Percentiles rank a stretch among this genome's conserved stretches.
Evolutionary conservation across 1,284 basidiomycete species (phyloP).

Genomic region (Leccinum subspadiceum): DNA sequence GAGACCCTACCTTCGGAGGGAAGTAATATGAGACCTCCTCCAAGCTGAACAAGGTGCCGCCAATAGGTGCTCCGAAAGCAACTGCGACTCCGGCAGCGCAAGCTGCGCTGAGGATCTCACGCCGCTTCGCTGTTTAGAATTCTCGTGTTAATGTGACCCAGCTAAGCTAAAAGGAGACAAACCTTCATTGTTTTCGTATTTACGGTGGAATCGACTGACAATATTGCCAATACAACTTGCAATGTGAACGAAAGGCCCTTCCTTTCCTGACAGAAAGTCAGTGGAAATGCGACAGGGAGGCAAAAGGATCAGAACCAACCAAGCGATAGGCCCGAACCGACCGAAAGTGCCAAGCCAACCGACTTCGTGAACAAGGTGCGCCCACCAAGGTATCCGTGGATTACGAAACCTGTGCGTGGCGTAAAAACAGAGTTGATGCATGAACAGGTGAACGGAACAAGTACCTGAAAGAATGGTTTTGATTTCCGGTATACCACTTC

Average conservation of each 20-base stretch:
- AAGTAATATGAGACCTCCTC: conserved; percentile 97
- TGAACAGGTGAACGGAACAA: conserved; percentile 9
- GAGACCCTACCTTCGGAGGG: conserved; percentile 71
- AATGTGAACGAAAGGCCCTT: conserved; percentile 97
- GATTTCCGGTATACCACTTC: conserved; percentile 95
- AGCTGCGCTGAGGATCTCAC: conserved; percentile 90
- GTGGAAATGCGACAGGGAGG: conserved; percentile 8
- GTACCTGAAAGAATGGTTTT: conserved; percentile 92
- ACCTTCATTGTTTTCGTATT: conserved; percentile 95
- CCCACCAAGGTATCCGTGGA: conserved; percentile 93
- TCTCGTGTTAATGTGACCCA: background rate
- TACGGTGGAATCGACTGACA: conserved; percentile 80
- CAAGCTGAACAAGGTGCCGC: conserved; percentile 88
- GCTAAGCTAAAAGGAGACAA: conserved; percentile 12
- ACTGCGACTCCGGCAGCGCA: conserved; percentile 92
- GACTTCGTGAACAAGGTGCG: conserved; percentile 91
- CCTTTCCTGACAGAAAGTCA: conserved; percentile 57
- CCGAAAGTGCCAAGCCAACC: conserved; percentile 85
- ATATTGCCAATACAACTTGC: conserved; percentile 95
- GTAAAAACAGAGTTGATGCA: conserved; percentile 4
- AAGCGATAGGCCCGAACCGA: conserved; percentile 86
- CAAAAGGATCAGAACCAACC: conserved; percentile 42
- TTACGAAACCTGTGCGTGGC: conserved; percentile 77
- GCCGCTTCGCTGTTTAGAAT: conserved; percentile 68
- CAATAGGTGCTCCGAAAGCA: conserved; percentile 90